Evolutionary conservation across 1,284 basidiomycete genomes (phyloP).

Genomic region (Apiotrichum laibachii): DNA sequence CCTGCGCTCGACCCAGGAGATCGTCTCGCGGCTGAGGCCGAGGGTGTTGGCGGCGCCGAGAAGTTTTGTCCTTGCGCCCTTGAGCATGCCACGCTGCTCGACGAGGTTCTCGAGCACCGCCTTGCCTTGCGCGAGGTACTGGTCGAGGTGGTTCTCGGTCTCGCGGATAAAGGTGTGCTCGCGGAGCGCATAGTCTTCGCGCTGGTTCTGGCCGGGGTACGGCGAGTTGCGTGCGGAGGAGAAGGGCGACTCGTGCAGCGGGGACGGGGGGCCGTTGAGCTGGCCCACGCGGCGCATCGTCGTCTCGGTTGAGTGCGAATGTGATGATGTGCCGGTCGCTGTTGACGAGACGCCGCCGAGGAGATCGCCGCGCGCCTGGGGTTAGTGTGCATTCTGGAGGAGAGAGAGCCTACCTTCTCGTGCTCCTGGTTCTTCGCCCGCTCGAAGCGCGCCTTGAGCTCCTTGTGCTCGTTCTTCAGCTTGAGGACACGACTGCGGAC

Average conservation of each 20-base stretch:
- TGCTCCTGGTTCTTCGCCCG: conserved; percentile 48
- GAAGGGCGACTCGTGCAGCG: conserved; percentile 44
- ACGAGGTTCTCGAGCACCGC: conserved; percentile 85
- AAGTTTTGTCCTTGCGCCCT: conserved; percentile 79
- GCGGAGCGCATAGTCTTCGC: conserved; percentile 72
- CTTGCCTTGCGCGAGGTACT: conserved; percentile 83
- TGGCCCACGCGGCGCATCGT: conserved; percentile 44
- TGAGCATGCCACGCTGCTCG: conserved; percentile 85
- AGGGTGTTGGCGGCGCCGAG: conserved; percentile 87
- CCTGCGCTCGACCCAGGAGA: conserved; percentile 89
- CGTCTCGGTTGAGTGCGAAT: background rate
- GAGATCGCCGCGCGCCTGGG: conserved; percentile 39
- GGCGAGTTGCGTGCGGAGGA: conserved; percentile 48
- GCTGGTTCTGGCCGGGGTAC: conserved; percentile 44
- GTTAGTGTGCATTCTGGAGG: background rate
- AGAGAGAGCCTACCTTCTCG: conserved; percentile 32
- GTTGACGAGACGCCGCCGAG: conserved; percentile 31
- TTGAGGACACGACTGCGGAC: conserved; percentile 50
- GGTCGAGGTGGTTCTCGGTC: conserved; percentile 75
- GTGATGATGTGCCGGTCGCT: conserved; percentile 12
- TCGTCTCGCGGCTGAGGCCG: conserved; percentile 85
- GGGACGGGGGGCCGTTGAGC: conserved; percentile 57
- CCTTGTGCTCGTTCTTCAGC: conserved; percentile 52
- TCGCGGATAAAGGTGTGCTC: conserved; percentile 84
- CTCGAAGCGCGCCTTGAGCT: conserved; percentile 53